Base-by-base conservation (phyloP, 306 rosid species). In the Astragalus glycyphyllos region DNA sequence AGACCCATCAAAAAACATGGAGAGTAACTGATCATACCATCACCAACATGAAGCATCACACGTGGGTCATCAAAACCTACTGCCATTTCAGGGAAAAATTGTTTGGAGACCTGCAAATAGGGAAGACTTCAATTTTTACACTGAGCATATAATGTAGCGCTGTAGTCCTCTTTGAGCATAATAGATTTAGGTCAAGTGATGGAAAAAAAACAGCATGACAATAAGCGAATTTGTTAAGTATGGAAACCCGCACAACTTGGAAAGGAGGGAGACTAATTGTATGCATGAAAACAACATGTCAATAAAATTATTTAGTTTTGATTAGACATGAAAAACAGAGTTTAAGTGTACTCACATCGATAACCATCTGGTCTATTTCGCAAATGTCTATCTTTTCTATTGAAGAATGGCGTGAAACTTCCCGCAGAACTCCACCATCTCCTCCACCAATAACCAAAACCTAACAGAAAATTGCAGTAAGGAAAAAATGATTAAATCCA, bases 361-460 rank as follows among this genome's bases (percentile, higher is more conserved):
- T 84, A 49, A 95, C 99, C 97, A 95, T 91, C 85, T 95, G 89
- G 84, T 95, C 99, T 72, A 95, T 95, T 84, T 95, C 99, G 4
- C 99, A 95, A 35, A 95, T 91, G 80, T 91, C 99, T 45, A 95
- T 87, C 82, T 84, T 80, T 83, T 86, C 96, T 26, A 91, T 77
- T 9, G 97, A 91, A 41, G 90, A 67, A 84, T 95, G 91, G 12
- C 99, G 97, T 80, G 99, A 65, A 55, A 95, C 96, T 88, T 95
- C 99, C 73, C 99, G 87, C 63, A 95, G 41, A 47, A 95, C 99
- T n/a, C 99, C 99, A 59, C 99, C 97, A 69, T 95, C 99, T 71
- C 99, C 99, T 67, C 99, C 99, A 49, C 99, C 99, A 50, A 95
- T 95, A 74, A 95, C 97, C 90, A 95, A 83, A 85, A 95, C 93